These are phyloP conservation scores for Aspergillus incahuasiensis DNA, from an alignment of 495 filamentous ascomycete species.

Conservation along the genomic window DNA sequence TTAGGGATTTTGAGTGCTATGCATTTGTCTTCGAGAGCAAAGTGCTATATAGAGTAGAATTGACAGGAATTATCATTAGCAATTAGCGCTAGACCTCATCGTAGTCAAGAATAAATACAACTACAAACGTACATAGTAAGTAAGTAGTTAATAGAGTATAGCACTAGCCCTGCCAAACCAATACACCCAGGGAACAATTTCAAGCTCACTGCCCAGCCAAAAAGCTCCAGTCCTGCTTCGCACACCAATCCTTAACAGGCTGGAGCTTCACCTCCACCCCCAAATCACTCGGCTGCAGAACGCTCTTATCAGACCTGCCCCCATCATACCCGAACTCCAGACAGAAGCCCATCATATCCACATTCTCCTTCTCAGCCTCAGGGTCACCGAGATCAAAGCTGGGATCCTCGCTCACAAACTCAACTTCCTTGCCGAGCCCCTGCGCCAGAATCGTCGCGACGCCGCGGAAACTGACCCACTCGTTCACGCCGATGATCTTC, in stretches of 20 bases:
- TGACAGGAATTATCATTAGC: background rate
- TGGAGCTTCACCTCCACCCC: background rate
- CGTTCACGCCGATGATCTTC: slow-evolving; percentile 26
- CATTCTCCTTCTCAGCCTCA: background rate
- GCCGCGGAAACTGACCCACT: slow-evolving; percentile 25
- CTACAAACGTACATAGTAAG: too few relatives aligned
- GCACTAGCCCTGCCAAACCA: too few relatives aligned
- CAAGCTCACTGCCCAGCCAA: background rate
- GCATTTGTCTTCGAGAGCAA: too few relatives aligned
- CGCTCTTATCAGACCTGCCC: background rate
- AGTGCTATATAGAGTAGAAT: background rate
- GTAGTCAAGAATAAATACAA: too few relatives aligned
- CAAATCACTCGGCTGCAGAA: background rate
- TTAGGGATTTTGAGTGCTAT: too few relatives aligned
- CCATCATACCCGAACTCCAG: slow-evolving; percentile 15
- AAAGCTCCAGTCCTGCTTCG: slow-evolving; percentile 2
- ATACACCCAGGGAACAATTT: too few relatives aligned
- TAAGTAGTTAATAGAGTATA: too few relatives aligned
- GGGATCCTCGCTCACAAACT: slow-evolving; percentile 1
- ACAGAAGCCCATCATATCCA: slow-evolving; percentile 10
- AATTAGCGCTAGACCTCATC: background rate
- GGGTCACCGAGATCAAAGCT: background rate
- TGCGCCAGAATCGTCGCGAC: slow-evolving; percentile 23
- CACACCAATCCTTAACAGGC: slow-evolving; percentile 5
- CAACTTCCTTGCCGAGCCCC: slow-evolving; percentile 4